phyloP scores from a whole-genome alignment of 208 protist genomes.

The Leishmania martiniquensis region DNA sequence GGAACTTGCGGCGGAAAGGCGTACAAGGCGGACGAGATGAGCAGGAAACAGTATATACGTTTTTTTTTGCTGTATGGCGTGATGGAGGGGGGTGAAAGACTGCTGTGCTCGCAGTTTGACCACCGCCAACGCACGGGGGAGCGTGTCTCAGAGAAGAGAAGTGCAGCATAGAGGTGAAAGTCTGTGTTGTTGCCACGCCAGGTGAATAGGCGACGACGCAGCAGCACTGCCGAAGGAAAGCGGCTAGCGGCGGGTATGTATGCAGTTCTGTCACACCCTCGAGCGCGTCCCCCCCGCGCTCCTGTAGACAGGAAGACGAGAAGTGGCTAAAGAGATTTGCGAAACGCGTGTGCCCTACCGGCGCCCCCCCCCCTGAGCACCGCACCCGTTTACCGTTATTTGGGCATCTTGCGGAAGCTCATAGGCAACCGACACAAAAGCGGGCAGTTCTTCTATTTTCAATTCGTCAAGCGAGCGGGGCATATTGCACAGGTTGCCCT shows the following conservation, averaged over 20 bases:
- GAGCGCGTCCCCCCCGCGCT: not conserved
- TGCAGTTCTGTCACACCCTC: not conserved
- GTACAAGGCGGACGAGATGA: not conserved
- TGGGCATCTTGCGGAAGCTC: not conserved
- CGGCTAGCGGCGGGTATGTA: not conserved
- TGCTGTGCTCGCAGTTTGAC: not conserved
- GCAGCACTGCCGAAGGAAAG: not conserved
- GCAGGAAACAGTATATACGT: not conserved
- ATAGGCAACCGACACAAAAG: too few relatives aligned
- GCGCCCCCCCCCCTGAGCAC: not conserved
- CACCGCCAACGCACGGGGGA: not conserved
- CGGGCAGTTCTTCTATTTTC: not conserved
- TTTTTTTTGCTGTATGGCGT: too few relatives aligned
- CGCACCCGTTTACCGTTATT: not conserved
- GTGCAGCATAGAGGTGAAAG: not conserved
- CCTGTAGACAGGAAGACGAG: not conserved
- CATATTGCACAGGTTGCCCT: conserved; percentile 59
- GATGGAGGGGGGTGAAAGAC: too few relatives aligned
- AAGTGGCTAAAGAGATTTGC: not conserved
- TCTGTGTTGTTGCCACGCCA: not conserved
- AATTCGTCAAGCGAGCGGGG: conserved; percentile 30
- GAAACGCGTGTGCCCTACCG: not conserved
- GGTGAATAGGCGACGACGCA: not conserved
- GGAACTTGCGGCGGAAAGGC: not conserved
- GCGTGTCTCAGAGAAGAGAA: too few relatives aligned